phyloP scores from a whole-genome alignment of 352 stramenopile genomes.

The Phytophthora aleatoria region DNA sequence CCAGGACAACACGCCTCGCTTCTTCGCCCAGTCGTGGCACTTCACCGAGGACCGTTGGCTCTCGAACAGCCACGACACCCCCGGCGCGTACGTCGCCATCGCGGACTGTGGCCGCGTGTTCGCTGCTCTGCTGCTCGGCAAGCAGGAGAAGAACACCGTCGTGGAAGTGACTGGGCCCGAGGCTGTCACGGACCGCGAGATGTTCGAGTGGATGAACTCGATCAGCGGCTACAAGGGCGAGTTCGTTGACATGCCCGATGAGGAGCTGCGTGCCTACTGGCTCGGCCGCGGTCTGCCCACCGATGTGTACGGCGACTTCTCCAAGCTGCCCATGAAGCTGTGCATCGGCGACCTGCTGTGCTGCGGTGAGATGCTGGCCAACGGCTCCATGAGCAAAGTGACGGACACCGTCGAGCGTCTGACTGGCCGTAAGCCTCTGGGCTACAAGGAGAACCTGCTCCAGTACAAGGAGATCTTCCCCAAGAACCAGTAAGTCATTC shows the following conservation, averaged over 20 bases:
- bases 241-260: slow-evolving; percentile 37
- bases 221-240: slow-evolving; percentile 31
- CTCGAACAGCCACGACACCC: slow-evolving; percentile 31
- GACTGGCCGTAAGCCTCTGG: slow-evolving; percentile 21
- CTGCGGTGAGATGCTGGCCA: slow-evolving; percentile 25
- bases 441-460: slow-evolving; percentile 20
- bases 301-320: slow-evolving; percentile 26
- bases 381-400: slow-evolving; percentile 24
- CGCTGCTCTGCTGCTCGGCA: slow-evolving; percentile 25
- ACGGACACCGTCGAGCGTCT: slow-evolving; percentile 17
- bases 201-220: slow-evolving; percentile 35
- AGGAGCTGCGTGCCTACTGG: slow-evolving; percentile 29
- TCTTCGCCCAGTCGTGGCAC: slow-evolving; percentile 34
- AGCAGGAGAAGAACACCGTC: slow-evolving; percentile 12
- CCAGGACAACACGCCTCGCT: slow-evolving; percentile 37
- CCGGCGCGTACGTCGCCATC: slow-evolving; percentile 30
- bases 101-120: slow-evolving; percentile 35
- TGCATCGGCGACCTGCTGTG: slow-evolving; percentile 30
- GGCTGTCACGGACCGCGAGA: slow-evolving; percentile 19
- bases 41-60: slow-evolving; percentile 41
- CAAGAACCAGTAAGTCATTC: slow-evolving; percentile 14
- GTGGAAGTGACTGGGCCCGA: slow-evolving; percentile 33
- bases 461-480: slow-evolving; percentile 27
- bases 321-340: slow-evolving; percentile 27
- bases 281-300: slow-evolving; percentile 16